These are phyloP conservation scores for Quercus tomentella DNA, from an alignment of 331 rosid species.

Conservation along the genomic window DNA sequence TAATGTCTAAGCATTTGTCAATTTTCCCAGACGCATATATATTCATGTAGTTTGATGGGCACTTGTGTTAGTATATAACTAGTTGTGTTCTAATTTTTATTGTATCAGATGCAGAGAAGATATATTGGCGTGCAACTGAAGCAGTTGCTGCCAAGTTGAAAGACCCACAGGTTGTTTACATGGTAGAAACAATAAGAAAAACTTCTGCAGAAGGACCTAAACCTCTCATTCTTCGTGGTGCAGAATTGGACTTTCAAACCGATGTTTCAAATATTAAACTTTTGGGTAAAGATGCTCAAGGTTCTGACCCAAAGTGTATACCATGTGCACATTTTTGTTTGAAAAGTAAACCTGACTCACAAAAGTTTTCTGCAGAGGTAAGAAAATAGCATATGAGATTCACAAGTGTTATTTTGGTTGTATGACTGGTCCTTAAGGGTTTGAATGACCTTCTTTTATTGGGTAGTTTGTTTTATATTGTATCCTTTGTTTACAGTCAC, in stretches of 20 bases:
- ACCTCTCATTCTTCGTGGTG: constrained; percentile 59
- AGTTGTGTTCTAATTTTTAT: constrained; percentile 11
- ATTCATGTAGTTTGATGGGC: neutral
- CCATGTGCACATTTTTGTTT: constrained; percentile 57
- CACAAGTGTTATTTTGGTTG: neutral
- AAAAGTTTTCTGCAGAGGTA: constrained; percentile 57
- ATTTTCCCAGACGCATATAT: neutral
- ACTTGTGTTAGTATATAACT: neutral
- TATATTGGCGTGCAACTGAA: constrained; percentile 41
- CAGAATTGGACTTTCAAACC: constrained; percentile 50
- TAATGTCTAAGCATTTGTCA: neutral
- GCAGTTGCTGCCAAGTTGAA: constrained; percentile 62
- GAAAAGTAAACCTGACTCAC: constrained; percentile 27
- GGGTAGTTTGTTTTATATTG: neutral
- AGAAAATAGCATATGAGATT: constrained; percentile 15
- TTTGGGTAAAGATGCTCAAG: constrained; percentile 30
- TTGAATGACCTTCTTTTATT: neutral
- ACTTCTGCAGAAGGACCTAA: constrained; percentile 42
- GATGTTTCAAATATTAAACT: constrained; percentile 41
- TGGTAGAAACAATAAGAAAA: constrained; percentile 42
- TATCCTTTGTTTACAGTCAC: constrained; percentile 9
- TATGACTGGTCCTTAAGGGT: neutral
- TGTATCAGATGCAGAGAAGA: constrained; percentile 60
- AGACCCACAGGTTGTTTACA: constrained; percentile 54
- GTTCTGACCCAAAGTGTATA: constrained; percentile 30